Evolutionary conservation across 1,284 basidiomycete genomes (phyloP).

Genomic region (Leccinum huronense): DNA sequence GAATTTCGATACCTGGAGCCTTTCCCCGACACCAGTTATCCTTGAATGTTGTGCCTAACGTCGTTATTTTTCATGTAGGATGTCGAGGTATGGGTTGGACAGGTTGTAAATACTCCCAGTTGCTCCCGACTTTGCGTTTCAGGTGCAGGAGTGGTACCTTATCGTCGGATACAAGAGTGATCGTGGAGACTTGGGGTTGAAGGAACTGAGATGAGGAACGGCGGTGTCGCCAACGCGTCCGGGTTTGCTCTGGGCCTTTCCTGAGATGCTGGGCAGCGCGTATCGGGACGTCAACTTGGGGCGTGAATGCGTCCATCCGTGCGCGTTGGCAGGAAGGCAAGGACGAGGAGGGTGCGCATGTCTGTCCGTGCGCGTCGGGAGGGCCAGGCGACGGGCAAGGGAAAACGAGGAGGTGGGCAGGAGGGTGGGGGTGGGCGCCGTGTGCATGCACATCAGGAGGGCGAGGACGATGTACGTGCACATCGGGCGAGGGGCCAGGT

Average conservation of each 20-base stretch:
- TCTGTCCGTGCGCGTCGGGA: too few relatives aligned
- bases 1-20: conserved; percentile 97
- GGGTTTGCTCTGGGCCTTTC: conserved; percentile 60
- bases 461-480: too few relatives aligned
- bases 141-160: conserved; percentile 96
- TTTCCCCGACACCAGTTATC: conserved; percentile 98
- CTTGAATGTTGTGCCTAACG: conserved; percentile 96
- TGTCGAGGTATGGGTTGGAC: conserved; percentile 93
- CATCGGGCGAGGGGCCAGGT: too few relatives aligned
- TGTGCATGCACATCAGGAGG: too few relatives aligned
- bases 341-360: too few relatives aligned
- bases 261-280: conserved; percentile 37
- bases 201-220: conserved; percentile 94
- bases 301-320: too few relatives aligned
- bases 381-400: too few relatives aligned
- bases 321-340: too few relatives aligned
- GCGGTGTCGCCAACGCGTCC: conserved; percentile 62
- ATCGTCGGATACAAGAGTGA: conserved; percentile 83
- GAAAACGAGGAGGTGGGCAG: too few relatives aligned
- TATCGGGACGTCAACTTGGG: too few relatives aligned
- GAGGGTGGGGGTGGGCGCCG: too few relatives aligned
- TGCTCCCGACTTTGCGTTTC: conserved; percentile 95
- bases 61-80: conserved; percentile 97
- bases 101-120: conserved; percentile 97
- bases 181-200: conserved; percentile 76